These are phyloP conservation scores for Rhizophagus sp. DNA, from an alignment of 192 early-diverging fungal genomes.

Conservation along the genomic window DNA sequence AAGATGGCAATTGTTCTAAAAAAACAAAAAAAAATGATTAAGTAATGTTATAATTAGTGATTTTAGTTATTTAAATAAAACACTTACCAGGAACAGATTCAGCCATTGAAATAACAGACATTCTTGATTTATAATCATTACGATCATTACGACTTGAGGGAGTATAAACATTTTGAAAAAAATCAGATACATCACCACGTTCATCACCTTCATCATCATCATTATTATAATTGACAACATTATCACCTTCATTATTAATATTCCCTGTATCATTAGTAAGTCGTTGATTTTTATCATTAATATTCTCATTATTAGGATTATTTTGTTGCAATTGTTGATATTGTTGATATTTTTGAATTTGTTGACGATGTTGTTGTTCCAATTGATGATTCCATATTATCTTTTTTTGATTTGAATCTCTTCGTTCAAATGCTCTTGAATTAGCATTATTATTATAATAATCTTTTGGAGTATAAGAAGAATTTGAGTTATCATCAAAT, in stretches of 20 bases:
- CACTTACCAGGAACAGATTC: background rate
- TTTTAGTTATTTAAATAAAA: background rate
- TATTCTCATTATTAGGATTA: background rate
- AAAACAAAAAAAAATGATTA: background rate
- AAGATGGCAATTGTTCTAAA: background rate
- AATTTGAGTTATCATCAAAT: background rate
- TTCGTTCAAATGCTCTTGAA: background rate
- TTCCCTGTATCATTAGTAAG: background rate
- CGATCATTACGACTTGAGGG: constrained; percentile 6
- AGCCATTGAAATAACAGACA: background rate
- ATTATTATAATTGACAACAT: too few relatives aligned
- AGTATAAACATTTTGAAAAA: background rate
- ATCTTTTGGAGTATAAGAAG: background rate
- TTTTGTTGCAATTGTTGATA: background rate
- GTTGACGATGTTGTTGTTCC: background rate
- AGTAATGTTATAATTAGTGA: too few relatives aligned
- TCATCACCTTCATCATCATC: background rate
- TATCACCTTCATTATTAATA: background rate
- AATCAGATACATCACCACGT: background rate
- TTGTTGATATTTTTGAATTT: background rate
- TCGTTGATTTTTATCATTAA: background rate
- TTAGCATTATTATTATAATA: background rate
- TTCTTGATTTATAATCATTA: background rate
- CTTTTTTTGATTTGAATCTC: background rate
- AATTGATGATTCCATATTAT: background rate